Evolutionary conservation across 2,329 filamentous ascomycete species (phyloP).

Genomic region (Penicillium griseofulvum): DNA sequence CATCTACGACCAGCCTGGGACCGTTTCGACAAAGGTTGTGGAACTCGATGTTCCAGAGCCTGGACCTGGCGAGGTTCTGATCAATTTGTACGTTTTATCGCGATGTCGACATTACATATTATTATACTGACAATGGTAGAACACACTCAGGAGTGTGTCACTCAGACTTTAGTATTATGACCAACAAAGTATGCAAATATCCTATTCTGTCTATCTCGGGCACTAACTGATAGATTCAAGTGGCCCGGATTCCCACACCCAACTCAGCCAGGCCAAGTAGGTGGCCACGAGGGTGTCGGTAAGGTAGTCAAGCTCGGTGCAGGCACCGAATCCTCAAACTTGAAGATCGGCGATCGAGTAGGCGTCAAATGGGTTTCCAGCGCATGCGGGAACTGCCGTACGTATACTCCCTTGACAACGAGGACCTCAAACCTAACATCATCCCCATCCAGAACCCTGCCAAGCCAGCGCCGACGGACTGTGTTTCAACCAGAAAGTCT

Average conservation of each 20-base stretch:
- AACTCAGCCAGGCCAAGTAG: constrained; percentile 61
- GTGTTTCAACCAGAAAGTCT: constrained; percentile 58
- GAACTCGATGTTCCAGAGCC: constrained; percentile 65
- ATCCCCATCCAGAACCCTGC: constrained; percentile 44
- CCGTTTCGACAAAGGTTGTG: constrained; percentile 62
- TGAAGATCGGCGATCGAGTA: constrained; percentile 65
- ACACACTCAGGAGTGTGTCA: constrained; percentile 66
- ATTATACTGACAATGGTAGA: constrained; percentile 27
- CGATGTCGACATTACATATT: background rate
- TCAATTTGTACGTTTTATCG: constrained; percentile 54
- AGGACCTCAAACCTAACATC: background rate
- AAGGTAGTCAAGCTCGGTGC: constrained; percentile 64
- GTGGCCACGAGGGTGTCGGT: constrained; percentile 68
- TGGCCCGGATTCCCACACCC: constrained; percentile 59
- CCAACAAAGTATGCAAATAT: constrained; percentile 35
- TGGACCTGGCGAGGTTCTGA: constrained; percentile 60
- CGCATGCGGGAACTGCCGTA: constrained; percentile 55
- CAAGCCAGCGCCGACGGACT: constrained; percentile 54
- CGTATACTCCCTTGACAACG: constrained; percentile 9
- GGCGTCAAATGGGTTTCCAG: constrained; percentile 66
- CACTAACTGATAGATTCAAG: constrained; percentile 25
- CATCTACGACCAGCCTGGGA: constrained; percentile 65
- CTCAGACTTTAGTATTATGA: constrained; percentile 59
- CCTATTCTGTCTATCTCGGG: background rate
- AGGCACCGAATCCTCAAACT: constrained; percentile 53